Conservation (phyloP, 2,329 filamentous ascomycete genomes). For the Pseudomassariella vexata region DNA sequence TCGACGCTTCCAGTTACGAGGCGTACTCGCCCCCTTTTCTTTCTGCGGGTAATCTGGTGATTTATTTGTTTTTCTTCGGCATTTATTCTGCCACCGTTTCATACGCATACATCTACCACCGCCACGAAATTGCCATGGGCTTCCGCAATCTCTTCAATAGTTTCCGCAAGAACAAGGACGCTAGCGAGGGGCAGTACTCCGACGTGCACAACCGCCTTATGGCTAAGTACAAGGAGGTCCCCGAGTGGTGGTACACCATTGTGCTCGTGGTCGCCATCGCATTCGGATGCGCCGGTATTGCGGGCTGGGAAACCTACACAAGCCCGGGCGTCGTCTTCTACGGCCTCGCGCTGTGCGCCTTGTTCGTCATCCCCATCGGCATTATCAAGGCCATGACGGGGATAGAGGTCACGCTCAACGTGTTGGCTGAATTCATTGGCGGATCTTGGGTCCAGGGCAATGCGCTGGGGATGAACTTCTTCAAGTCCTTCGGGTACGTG, state of each 20-base stretch:
- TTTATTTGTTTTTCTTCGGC: constrained; percentile 52
- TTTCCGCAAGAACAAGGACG: constrained; percentile 34
- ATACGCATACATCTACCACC: constrained; percentile 46
- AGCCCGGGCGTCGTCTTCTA: constrained; percentile 45
- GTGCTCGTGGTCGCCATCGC: constrained; percentile 34
- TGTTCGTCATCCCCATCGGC: constrained; percentile 47
- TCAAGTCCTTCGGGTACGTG: constrained; percentile 41
- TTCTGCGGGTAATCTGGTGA: constrained; percentile 40
- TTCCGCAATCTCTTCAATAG: constrained; percentile 41
- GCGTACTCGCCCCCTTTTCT: constrained; percentile 47
- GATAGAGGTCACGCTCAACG: constrained; percentile 45
- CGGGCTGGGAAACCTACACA: constrained; percentile 44
- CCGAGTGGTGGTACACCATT: constrained; percentile 49
- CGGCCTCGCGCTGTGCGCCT: constrained; percentile 39
- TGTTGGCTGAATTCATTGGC: constrained; percentile 47
- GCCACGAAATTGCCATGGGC: constrained; percentile 42
- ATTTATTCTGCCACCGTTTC: constrained; percentile 47
- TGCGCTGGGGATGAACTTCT: constrained; percentile 47
- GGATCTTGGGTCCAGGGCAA: constrained; percentile 45
- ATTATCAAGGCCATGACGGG: constrained; percentile 50
- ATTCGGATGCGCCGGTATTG: constrained; percentile 40
- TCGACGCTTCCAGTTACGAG: constrained; percentile 39
- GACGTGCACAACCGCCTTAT: constrained; percentile 41
- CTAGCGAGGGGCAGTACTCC: constrained; percentile 19
- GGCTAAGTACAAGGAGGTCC: constrained; percentile 40